A percentile compares a stretch with the other conserved stretches of the same genome.
These are phyloP conservation scores for Avena sativa DNA, from an alignment of 176 grass and related monocot species.

Conservation along the genomic window DNA sequence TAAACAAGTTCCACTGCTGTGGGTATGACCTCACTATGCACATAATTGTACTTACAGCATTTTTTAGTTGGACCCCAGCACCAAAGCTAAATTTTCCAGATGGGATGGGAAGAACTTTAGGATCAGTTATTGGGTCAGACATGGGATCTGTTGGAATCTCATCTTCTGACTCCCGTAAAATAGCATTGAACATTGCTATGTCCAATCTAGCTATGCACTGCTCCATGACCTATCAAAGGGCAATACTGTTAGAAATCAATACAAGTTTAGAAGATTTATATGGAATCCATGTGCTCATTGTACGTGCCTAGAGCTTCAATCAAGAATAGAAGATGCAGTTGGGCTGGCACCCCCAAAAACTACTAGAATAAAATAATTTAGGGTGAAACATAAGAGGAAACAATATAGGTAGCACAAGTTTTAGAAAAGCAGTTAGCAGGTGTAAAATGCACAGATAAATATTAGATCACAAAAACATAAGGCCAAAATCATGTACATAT, in stretches of 20 bases:
- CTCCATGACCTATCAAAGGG: constrained; percentile 82
- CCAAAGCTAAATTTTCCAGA: constrained; percentile 90
- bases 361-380: not conserved
- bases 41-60: constrained; percentile 75
- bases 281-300: constrained; percentile 20
- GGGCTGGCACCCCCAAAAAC: not conserved
- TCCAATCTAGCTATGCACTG: constrained; percentile 91
- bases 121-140: constrained; percentile 87
- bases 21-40: constrained; percentile 23
- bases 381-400: constrained; percentile 20
- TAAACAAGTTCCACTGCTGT: not conserved
- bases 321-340: constrained; percentile 13
- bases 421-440: not conserved
- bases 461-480: not conserved
- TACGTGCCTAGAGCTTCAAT: not conserved
- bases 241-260: constrained; percentile 26
- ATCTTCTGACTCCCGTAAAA: constrained; percentile 89
- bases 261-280: constrained; percentile 15
- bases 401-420: constrained; percentile 17
- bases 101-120: constrained; percentile 83
- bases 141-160: constrained; percentile 85
- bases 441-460: not conserved
- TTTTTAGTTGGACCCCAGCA: constrained; percentile 97
- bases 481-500: not conserved
- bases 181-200: constrained; percentile 99